Percentiles rank a stretch among this genome's conserved stretches.
These are phyloP conservation scores for Biscutella laevigata DNA, from an alignment of 441 rosid genomes.

Conservation along the genomic window DNA sequence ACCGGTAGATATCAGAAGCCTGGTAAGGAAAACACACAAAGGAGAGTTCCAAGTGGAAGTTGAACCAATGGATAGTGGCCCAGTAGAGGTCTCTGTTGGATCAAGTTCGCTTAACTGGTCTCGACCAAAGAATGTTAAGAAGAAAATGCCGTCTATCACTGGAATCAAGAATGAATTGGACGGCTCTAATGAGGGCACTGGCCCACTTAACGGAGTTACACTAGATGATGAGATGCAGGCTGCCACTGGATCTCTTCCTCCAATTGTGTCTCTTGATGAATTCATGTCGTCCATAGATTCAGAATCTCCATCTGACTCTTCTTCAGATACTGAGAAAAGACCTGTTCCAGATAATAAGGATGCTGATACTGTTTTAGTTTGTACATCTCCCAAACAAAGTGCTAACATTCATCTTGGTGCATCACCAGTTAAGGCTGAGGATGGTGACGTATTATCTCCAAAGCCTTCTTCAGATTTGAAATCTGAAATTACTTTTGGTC, in stretches of 20 bases:
- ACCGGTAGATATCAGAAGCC: conserved; percentile 58
- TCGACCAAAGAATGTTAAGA: conserved; percentile 26
- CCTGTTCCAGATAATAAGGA: conserved; percentile 28
- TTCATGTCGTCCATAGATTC: conserved; percentile 71
- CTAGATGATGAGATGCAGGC: conserved; percentile 71
- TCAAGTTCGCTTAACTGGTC: conserved; percentile 26
- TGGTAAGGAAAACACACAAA: conserved; percentile 89
- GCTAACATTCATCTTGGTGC: conserved; percentile 20
- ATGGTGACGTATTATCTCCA: conserved; percentile 13
- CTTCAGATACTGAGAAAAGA: conserved; percentile 37
- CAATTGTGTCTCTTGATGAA: conserved; percentile 79
- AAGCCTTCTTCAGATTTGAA: conserved; percentile 22
- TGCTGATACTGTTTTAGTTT: conserved; percentile 23
- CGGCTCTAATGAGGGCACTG: conserved; percentile 27
- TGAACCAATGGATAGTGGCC: conserved; percentile 46
- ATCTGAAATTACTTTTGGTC: conserved; percentile 18
- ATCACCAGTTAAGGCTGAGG: conserved; percentile 20
- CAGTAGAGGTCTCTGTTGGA: conserved; percentile 54
- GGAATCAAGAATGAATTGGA: conserved; percentile 27
- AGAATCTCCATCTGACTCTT: conserved; percentile 60
- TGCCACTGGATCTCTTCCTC: conserved; percentile 62
- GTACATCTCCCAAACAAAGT: conserved; percentile 30
- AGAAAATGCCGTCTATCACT: conserved; percentile 1
- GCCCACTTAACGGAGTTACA: conserved; percentile 47
- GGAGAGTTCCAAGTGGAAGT: conserved; percentile 90